Evolutionary conservation across 169 alveolate genomes (phyloP).

Genomic region (Babesia bovis): DNA sequence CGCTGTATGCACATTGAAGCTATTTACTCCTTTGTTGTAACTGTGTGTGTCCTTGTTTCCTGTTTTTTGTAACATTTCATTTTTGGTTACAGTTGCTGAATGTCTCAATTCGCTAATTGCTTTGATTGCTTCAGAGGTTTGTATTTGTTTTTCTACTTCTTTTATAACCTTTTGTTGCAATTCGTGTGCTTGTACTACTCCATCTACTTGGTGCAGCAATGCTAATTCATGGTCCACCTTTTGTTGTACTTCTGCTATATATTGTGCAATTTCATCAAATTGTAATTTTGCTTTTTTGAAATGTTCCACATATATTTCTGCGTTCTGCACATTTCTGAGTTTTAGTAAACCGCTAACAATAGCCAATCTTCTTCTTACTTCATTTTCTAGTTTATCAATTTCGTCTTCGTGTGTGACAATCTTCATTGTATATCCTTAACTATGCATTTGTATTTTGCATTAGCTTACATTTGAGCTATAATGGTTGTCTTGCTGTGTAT

Average conservation of each 20-base stretch:
- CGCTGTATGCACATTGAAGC: neutral
- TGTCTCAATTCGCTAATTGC: constrained; percentile 9
- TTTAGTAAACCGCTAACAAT: constrained; percentile 42
- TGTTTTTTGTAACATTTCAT: neutral
- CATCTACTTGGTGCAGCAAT: constrained; percentile 27
- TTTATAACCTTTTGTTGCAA: constrained; percentile 1
- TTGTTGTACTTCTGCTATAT: constrained; percentile 11
- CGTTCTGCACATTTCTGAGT: constrained; percentile 2
- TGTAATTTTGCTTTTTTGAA: constrained; percentile 9
- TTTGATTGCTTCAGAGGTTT: constrained; percentile 14
- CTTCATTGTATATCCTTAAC: too few relatives aligned
- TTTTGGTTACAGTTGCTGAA: neutral
- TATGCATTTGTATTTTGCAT: too few relatives aligned
- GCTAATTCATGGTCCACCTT: constrained; percentile 42
- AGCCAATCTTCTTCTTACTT: constrained; percentile 30
- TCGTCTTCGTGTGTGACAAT: constrained; percentile 6
- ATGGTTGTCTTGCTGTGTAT: too few relatives aligned
- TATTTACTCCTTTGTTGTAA: neutral
- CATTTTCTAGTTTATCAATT: constrained; percentile 34
- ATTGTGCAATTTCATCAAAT: constrained; percentile 25
- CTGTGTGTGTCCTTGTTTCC: neutral
- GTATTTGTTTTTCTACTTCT: constrained; percentile 1
- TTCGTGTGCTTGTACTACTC: constrained; percentile 14
- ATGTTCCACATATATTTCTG: constrained; percentile 1
- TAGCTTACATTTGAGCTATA: too few relatives aligned